Evolutionary conservation across 2,329 filamentous ascomycete species (phyloP), one percentile per base, ranked within the genome.

Genomic region (Pseudopithomyces chartarum): DNA sequence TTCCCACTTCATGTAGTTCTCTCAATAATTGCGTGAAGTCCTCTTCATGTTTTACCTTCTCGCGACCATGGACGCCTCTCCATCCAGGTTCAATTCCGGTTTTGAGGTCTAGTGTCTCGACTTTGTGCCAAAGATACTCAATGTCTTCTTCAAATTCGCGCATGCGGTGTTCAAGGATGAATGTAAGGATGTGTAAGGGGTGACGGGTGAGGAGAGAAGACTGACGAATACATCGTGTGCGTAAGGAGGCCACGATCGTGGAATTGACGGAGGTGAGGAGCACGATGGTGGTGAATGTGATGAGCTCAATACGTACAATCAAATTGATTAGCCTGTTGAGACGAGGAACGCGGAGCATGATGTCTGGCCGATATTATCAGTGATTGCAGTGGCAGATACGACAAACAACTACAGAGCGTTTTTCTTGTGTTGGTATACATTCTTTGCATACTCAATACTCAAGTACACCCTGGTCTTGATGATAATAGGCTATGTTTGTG

Each of bases 321-420:
- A 52, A 38, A 36, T 11, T 34, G 11, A 52, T 52, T 3, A 52
- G 10, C 29, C 38, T 29, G 22, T 22, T 32, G 15, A 52, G 13
- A 4, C 48, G 36, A 10, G 48, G 48, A 11, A 52, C 23, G 48
- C 48, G 48, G 22, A 52, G 36, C n/a, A 52, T 23, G 5, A 52
- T 20, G 17, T 52, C 48, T 52, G 20, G n/a, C 13, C 34, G 13
- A 15, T 32, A 13, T 12, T 34, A 22, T 47, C 19, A 47, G 26
- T 19, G 15, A n/a, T 44, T 44, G 40, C 34, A 6, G 19, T 12
- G 20, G 42, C 15, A 39, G 17, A 39, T 13, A n/a, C 3, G 6
- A 29, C 12, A 15, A 13, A 13, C 26, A 47, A 26, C 12, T 10
- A 15, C 4, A 17, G 40, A 8, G 26, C 8, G 26, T 29, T 5